phyloP scores from a whole-genome alignment of 306 rosid species.

The Oemleria cerasiformis region DNA sequence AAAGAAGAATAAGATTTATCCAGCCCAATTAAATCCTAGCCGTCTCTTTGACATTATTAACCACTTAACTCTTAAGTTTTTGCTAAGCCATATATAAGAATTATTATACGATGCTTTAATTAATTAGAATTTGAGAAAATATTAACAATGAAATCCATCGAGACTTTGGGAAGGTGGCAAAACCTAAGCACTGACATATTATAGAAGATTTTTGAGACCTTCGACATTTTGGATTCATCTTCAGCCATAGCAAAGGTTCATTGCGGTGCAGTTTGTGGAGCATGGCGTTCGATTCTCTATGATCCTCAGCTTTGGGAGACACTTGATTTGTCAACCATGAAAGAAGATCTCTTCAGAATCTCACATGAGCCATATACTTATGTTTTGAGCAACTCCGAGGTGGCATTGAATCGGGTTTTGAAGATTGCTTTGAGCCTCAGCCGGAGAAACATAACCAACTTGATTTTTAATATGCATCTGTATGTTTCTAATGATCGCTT shows the following conservation, averaged over 20 bases:
- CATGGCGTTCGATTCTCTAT: conserved; percentile 55
- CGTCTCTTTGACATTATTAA: no score
- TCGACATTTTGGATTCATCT: conserved; percentile 45
- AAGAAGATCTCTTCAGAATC: conserved; percentile 61
- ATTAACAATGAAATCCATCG: conserved; percentile 2
- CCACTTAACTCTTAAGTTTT: no score
- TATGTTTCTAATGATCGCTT: conserved; percentile 56
- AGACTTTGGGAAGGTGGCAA: conserved; percentile 64
- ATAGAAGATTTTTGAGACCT: conserved; percentile 62
- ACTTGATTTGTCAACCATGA: conserved; percentile 64
- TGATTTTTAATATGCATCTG: conserved; percentile 44
- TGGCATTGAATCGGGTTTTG: conserved; percentile 47
- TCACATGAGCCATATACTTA: conserved; percentile 60
- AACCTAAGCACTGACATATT: conserved; percentile 58
- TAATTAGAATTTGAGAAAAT: no score
- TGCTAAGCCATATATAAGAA: no score
- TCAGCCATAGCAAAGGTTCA: conserved; percentile 34
- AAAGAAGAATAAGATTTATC: no score
- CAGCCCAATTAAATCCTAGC: no score
- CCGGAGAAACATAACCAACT: conserved; percentile 39
- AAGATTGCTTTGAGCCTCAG: conserved; percentile 67
- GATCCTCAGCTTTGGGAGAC: conserved; percentile 65
- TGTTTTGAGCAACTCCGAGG: conserved; percentile 57
- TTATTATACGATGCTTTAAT: no score
- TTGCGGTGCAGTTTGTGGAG: conserved; percentile 45